Conservation (phyloP, 768 basidiomycete species). For the Kondoa malvinella region DNA sequence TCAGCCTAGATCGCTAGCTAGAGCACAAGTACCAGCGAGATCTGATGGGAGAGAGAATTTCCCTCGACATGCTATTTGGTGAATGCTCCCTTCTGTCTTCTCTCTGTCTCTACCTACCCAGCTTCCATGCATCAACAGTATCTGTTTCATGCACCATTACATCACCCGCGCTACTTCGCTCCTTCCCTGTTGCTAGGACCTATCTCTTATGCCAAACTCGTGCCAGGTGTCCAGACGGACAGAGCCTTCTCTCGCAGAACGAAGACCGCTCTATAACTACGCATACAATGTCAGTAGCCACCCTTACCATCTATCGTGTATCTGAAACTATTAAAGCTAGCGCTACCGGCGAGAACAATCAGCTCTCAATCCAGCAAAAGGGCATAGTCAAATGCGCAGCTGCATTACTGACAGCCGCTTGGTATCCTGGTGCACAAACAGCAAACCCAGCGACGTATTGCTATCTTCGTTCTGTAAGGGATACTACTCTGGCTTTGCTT, state of each 20-base stretch:
- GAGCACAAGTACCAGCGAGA: background rate
- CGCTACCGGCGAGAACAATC: background rate
- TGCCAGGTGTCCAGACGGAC: constrained; percentile 58
- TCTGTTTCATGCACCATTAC: background rate
- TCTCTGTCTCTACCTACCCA: background rate
- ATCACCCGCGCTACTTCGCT: background rate
- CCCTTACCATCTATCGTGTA: constrained; percentile 6
- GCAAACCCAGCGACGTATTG: constrained; percentile 52
- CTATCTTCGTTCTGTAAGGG: constrained; percentile 65
- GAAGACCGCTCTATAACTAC: constrained; percentile 53
- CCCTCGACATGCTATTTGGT: background rate
- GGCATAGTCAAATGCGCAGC: constrained; percentile 41
- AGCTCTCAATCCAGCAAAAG: constrained; percentile 9
- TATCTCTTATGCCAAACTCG: constrained; percentile 1
- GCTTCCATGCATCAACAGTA: background rate
- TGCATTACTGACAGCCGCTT: constrained; percentile 58
- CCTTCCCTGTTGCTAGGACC: background rate
- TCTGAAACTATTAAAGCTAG: constrained; percentile 1
- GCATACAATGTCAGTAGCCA: constrained; percentile 38
- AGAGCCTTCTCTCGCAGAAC: constrained; percentile 47
- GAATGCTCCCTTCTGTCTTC: background rate
- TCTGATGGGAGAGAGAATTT: background rate
- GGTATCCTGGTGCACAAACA: constrained; percentile 64
- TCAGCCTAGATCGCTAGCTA: background rate
- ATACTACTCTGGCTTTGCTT: constrained; percentile 66